Conservation (phyloP, 1,284 basidiomycete genomes). For the Irpex lacteus region DNA sequence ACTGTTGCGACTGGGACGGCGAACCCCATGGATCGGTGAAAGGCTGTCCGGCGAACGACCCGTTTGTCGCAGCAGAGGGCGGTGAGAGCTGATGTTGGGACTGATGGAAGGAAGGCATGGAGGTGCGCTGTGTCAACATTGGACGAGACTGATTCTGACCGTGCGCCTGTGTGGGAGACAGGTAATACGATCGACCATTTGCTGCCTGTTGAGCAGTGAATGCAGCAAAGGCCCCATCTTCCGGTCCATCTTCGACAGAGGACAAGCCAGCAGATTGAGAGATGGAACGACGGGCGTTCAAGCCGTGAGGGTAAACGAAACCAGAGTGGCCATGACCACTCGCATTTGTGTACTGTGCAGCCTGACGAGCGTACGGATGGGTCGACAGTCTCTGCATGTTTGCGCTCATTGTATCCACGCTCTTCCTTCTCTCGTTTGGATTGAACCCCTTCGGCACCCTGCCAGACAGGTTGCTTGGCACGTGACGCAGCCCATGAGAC, state of each 20-base stretch:
- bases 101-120: slow-evolving; percentile 4
- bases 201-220: neutral
- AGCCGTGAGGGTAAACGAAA: slow-evolving; percentile 5
- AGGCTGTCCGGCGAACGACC: slow-evolving; percentile 4
- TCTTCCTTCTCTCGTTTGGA: slow-evolving; percentile 8
- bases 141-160: neutral
- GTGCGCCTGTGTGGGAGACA: neutral
- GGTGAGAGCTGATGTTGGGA: slow-evolving; percentile 9
- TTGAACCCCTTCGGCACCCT: slow-evolving; percentile 10
- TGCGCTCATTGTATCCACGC: slow-evolving; percentile 40
- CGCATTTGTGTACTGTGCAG: slow-evolving; percentile 38
- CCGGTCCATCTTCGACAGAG: neutral
- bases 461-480: neutral
- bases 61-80: slow-evolving; percentile 12
- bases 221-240: neutral
- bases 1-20: neutral
- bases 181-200: neutral
- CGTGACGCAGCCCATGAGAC: neutral
- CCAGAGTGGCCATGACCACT: neutral
- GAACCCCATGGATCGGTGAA: slow-evolving; percentile 4
- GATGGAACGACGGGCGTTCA: neutral
- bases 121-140: neutral
- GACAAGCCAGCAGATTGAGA: neutral
- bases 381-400: slow-evolving; percentile 55
- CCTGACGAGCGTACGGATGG: slow-evolving; percentile 62